Percentiles rank a stretch among this genome's conserved stretches.
These are phyloP conservation scores for Schrenkiella parvula DNA, from an alignment of 345 rosid genomes.

Conservation along the genomic window DNA sequence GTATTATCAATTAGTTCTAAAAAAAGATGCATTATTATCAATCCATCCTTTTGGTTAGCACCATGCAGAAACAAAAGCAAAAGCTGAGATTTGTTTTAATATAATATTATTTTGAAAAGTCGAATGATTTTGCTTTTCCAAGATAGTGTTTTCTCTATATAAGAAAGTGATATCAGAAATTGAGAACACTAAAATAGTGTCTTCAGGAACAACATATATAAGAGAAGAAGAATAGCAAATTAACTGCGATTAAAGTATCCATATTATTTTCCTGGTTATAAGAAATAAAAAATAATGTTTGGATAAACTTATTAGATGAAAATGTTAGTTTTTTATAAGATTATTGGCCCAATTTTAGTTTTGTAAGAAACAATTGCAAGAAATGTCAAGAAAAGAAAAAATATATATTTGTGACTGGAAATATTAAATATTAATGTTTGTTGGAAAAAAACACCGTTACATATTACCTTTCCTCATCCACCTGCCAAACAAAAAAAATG, in stretches of 20 bases:
- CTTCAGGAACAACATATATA: not conserved
- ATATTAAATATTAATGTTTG: not conserved
- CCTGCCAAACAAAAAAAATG: no score
- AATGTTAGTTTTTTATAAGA: not conserved
- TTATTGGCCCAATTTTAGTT: not conserved
- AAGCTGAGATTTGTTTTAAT: conserved; percentile 18
- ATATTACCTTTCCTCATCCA: no score
- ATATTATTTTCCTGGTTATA: not conserved
- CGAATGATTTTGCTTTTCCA: not conserved
- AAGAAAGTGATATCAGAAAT: not conserved
- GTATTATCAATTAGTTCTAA: conserved; percentile 3
- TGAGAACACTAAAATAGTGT: not conserved
- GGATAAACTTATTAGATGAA: no score
- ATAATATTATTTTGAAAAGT: not conserved
- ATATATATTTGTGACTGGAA: not conserved
- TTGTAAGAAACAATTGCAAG: no score
- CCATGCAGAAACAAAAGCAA: conserved; percentile 15
- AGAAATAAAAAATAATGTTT: not conserved
- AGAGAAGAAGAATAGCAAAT: not conserved
- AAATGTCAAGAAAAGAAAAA: no score
- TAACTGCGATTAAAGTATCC: not conserved
- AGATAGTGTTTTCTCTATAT: not conserved
- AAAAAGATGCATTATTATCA: no score
- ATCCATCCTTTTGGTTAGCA: not conserved
- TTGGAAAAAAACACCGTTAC: no score